Evolutionary conservation across 2,329 filamentous ascomycete species (phyloP), one percentile per base, ranked within the genome.

Genomic region (Hymenoscyphus fraxineus): DNA sequence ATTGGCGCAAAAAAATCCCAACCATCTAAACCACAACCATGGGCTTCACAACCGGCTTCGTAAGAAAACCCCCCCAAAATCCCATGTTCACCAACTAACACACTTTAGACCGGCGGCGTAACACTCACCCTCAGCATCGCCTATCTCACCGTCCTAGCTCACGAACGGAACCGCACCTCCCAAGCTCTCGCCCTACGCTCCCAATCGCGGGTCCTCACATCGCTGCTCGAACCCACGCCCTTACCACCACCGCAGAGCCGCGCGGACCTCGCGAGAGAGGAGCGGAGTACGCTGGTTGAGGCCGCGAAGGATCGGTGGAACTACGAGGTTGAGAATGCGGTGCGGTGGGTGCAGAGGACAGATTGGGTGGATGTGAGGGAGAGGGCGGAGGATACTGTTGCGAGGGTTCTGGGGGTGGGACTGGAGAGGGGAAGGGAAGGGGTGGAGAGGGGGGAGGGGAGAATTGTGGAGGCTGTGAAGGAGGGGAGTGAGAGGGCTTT

Each of bases 301-400:
- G 80, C 85, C 41, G 82, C 88, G 71, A 94, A 94, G 80, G 88
- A 91, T 72, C 81, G 85, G 66, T 94, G 91, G 91, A 94, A 95
- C 76, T 77, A 83, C 60, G 90, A 94, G 77, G 77, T 94, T 41
- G 84, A 89, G 75, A 81, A 81, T 66, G 82, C 88, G 60, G 88
- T 90, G 63, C 81, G 81, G 65, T 88, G 85, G 82, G 83, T 86
- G 64, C 86, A 92, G 77, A 81, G 78, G 40, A 86, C 83, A 66
- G 85, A 90, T 75, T 92, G 88, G 88, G 78, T 80, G 59, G 81
- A 82, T 61, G 81, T 88, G 62, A 82, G 87, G 62, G 84, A 88
- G 67, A 80, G 78, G 1, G 77, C 86, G 69, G 87, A 89, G 75
- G 78, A 78, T 15, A 75, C 77, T 39, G 75, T 80, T 44, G 77